A percentile compares a stretch with the other conserved stretches of the same genome.
Conservation (phyloP, 345 rosid species). For the Pseudoturritis turrita region DNA sequence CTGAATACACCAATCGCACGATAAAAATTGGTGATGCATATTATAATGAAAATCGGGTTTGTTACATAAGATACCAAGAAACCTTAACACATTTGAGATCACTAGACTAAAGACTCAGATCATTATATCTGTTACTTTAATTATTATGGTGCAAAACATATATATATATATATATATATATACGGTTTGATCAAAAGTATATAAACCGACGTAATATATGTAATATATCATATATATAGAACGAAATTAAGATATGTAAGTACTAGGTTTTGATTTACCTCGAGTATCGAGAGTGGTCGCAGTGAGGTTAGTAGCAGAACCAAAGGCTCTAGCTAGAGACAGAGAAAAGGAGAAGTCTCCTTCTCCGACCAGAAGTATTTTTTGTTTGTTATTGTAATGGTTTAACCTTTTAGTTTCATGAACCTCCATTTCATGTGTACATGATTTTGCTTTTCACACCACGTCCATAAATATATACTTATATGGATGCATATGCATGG, state of each 20-base stretch:
- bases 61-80: too few species aligned
- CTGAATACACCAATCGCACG: too few species aligned
- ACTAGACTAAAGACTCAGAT: too few species aligned
- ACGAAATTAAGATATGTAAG: not conserved
- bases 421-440: not conserved
- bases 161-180: too few species aligned
- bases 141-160: too few species aligned
- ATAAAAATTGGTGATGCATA: too few species aligned
- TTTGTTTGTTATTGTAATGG: conserved; percentile 37
- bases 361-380: conserved; percentile 51
- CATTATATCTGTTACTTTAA: too few species aligned
- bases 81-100: too few species aligned
- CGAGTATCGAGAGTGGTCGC: conserved; percentile 44
- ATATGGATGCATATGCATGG: not conserved
- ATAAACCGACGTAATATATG: not conserved
- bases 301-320: conserved; percentile 42
- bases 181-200: too few species aligned
- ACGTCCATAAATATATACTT: not conserved
- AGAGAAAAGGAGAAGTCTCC: conserved; percentile 54
- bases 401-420: conserved; percentile 30
- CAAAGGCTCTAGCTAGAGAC: conserved; percentile 47
- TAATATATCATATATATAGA: not conserved
- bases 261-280: not conserved
- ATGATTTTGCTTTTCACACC: not conserved
- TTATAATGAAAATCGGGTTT: too few species aligned